Conservation (phyloP, 805 yeast genomes). For the Candida silvatica region DNA sequence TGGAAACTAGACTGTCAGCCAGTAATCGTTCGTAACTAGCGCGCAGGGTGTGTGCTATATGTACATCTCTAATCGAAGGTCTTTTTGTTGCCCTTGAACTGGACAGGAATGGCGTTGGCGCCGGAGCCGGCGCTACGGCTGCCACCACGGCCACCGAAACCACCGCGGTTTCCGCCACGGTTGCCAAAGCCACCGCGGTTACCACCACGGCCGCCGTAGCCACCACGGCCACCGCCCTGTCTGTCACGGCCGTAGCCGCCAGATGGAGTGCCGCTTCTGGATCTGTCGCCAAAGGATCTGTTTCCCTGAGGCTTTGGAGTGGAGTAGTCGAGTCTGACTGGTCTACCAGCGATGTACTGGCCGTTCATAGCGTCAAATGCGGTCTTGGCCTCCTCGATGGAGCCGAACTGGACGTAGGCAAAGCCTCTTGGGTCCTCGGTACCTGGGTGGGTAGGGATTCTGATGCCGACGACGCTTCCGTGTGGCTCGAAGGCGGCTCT, state of each 20-base stretch:
- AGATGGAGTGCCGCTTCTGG: neutral
- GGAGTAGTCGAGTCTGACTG: slow-evolving; percentile 91
- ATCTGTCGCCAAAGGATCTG: slow-evolving; percentile 10
- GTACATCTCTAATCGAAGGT: slow-evolving; percentile 73
- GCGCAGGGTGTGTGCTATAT: too few species aligned
- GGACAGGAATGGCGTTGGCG: slow-evolving; percentile 59
- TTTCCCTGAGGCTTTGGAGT: slow-evolving; percentile 53
- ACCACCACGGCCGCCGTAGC: slow-evolving; percentile 22
- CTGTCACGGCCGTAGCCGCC: slow-evolving; percentile 8
- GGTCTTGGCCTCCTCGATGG: slow-evolving; percentile 81
- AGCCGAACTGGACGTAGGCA: slow-evolving; percentile 90
- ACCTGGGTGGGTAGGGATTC: slow-evolving; percentile 98
- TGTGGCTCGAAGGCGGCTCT: slow-evolving; percentile 64
- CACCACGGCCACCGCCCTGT: slow-evolving; percentile 15
- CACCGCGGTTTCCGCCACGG: slow-evolving; percentile 26
- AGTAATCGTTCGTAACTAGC: too few species aligned
- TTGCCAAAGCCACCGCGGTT: slow-evolving; percentile 25
- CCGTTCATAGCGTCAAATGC: slow-evolving; percentile 88
- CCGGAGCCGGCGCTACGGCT: slow-evolving; percentile 41
- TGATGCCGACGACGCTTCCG: slow-evolving; percentile 81
- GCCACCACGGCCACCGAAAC: slow-evolving; percentile 38
- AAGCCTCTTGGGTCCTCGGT: slow-evolving; percentile 99
- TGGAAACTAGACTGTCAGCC: too few species aligned
- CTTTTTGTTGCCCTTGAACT: slow-evolving; percentile 79
- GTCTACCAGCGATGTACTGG: slow-evolving; percentile 80